Conservation (phyloP, 208 protist species). For the Acanthamoeba royreba region DNA sequence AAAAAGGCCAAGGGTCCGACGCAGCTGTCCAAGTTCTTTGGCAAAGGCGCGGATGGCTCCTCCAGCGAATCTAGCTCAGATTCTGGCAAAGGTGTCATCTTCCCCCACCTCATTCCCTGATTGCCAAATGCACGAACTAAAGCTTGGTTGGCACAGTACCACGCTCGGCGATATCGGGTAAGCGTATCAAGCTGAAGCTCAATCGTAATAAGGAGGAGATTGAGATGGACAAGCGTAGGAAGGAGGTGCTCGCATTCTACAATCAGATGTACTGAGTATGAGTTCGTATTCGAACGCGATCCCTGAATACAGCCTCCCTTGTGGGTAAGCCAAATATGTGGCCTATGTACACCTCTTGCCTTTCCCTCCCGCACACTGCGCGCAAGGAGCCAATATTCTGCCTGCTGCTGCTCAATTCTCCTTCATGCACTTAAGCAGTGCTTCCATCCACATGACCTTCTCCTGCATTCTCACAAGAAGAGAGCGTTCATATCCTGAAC, state of each 20-base stretch:
- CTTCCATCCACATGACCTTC: not conserved
- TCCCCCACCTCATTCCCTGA: not conserved
- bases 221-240: not conserved
- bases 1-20: constrained; percentile 41
- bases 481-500: not conserved
- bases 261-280: constrained; percentile 48
- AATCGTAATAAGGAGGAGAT: not conserved
- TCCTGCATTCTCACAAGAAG: not conserved
- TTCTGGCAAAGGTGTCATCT: not conserved
- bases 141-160: not conserved
- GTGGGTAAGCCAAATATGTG: too few relatives aligned
- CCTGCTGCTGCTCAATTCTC: not conserved
- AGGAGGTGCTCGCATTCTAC: constrained; percentile 36
- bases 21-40: constrained; percentile 43
- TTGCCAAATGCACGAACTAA: not conserved
- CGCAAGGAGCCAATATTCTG: too few relatives aligned
- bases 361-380: too few relatives aligned
- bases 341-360: too few relatives aligned
- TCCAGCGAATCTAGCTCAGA: not conserved
- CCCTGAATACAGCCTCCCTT: too few relatives aligned
- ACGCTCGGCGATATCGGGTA: constrained; percentile 33
- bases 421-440: constrained; percentile 9
- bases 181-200: constrained; percentile 47
- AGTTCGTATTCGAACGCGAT: too few relatives aligned
- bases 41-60: not conserved